Base-by-base conservation (phyloP, 2,329 filamentous ascomycete genomes). In the Fusarium liriodendri region DNA sequence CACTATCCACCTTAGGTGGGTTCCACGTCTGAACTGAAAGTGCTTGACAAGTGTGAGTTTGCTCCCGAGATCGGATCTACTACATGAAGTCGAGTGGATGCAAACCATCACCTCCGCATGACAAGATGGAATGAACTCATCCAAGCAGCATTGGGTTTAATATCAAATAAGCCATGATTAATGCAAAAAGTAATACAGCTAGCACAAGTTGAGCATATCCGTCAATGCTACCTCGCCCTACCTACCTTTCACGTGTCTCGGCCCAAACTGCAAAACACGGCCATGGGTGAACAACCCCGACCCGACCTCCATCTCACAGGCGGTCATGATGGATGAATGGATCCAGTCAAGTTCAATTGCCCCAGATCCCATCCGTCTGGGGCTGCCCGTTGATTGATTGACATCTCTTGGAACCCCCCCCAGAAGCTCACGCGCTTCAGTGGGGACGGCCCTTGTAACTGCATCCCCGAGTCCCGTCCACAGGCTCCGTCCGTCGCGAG, bases 361-460 rank as follows among this genome's bases (percentile, higher is more conserved):
- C 47, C 47, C 47, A 54, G 47, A 32, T 54, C 27, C 14, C 27
- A 54, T 54, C 47, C 18, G 47, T 20, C 27, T 54, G 47, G 47
- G 47, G 27, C 47, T 29, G 27, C 27, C 27, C 27, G 18, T 20
- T 29, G 18, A 37, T 57, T 57, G 54, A 52, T 37, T 50, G 29
- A 50, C 27, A 27, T 54, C 22, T 54, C 47, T 54, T 50, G 45
- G 45, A 61, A 60, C 29, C 42, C 35, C 35, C 47, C 67, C 71
- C 54, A 68, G 65, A 54, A 54, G 64, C 61, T 61, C 42, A 22
- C 35, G 40, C 58, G 33, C 59, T 33, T 27, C 69, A 72, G 69
- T 72, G 72, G 72, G 68, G 55, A 67, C 64, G 71, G 64, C 61
- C 69, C 72, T 71, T 76, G 58, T 54, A 67, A 70, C 63, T 57